These are phyloP conservation scores for Trichothecium roseum DNA, from an alignment of 2,329 filamentous ascomycete genomes.

Conservation along the genomic window DNA sequence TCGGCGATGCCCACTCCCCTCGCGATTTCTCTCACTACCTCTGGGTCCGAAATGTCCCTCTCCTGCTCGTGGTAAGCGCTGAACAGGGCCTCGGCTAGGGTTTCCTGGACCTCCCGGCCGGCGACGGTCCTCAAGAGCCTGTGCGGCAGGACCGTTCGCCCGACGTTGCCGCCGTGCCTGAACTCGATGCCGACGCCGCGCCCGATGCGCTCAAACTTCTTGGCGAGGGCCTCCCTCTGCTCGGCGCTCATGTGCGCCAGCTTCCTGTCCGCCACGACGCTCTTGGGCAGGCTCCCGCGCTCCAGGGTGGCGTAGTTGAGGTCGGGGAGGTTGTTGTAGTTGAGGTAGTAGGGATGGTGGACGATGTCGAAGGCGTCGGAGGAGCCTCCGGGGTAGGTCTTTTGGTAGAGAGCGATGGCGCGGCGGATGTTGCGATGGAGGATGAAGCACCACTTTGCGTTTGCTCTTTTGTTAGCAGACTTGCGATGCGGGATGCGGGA, in stretches of 20 bases:
- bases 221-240: conserved; percentile 14
- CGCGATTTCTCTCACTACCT: conserved; percentile 12
- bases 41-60: conserved; percentile 16
- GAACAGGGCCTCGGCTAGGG: conserved; percentile 16
- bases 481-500: too few relatives aligned
- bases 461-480: neutral
- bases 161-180: conserved; percentile 19
- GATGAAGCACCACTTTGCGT: conserved; percentile 25
- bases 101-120: conserved; percentile 8
- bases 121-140: conserved; percentile 15
- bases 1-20: conserved; percentile 9
- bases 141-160: conserved; percentile 22
- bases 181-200: conserved; percentile 21
- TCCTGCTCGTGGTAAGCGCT: conserved; percentile 18
- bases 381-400: conserved; percentile 25
- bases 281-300: conserved; percentile 7
- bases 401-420: conserved; percentile 25
- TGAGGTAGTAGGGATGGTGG: conserved; percentile 27
- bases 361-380: conserved; percentile 21
- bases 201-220: conserved; percentile 16
- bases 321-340: conserved; percentile 9
- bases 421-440: conserved; percentile 24
- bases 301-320: neutral
- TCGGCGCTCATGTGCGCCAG: conserved; percentile 13
- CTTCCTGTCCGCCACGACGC: conserved; percentile 11